Base-by-base conservation (phyloP, 441 rosid genomes). In the Gossypium trilobum region DNA sequence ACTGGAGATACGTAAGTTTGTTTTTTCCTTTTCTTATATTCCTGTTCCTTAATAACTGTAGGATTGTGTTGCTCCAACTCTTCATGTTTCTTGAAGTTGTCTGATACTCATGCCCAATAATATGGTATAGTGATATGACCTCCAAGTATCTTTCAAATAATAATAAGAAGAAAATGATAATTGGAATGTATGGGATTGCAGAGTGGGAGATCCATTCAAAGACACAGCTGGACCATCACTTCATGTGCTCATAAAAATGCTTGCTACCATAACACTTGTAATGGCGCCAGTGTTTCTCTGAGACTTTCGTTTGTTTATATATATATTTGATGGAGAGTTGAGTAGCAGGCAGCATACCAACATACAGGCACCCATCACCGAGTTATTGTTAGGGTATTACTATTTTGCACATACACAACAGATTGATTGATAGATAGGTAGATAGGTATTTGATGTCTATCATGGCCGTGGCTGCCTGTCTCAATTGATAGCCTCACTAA, bases 221-320 rank as follows among this genome's bases (percentile, higher is more conserved):
- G 99, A 92, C 82, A 92, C 99, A n/a, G 98, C 96, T 1, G 98
- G 99, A 74, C 98, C 98, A 9, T 92, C 99, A 1, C 75, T 95
- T 77, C 99, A 95, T 19, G 98, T 95, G 64, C 97, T 90, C 42
- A 92, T 91, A 75, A 92, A 95, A 78, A 89, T 95, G 99, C 87
- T 95, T 17, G 97, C 97, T 0, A 95, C 99, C 2, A 95, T 95
- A 73, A 95, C 99, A 0, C 90, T 92, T 13, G 84, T 81, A 69
- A 83, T 81, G 84, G 84, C 84, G 17, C 84, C 86, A 1, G 72
- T 79, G 57, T 77, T 83, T 60, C 83, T 81, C 29, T 83, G 80
- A 83, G 59, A 19, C 59, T 20, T 54, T 51, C 19, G 59, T 55
- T 19, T 19, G 29, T 55, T 54, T 7, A 54, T 54, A 54, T 54